Base-by-base conservation (phyloP, 176 grass and related monocot species). In the Aegilops sharonensis region DNA sequence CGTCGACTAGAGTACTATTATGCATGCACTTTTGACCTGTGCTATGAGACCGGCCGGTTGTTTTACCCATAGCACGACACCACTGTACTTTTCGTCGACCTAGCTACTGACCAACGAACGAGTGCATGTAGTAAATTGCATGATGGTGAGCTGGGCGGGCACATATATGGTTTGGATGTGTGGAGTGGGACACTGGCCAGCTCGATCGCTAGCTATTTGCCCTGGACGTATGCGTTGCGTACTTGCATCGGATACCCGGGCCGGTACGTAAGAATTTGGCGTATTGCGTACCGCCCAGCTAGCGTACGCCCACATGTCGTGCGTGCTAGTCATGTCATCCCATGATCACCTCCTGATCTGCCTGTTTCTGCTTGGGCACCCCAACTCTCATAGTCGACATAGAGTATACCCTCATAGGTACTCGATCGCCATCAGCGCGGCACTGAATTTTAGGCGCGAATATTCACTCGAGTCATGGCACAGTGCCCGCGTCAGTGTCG, bases 121-220 rank as follows among this genome's bases (percentile, higher is more conserved):
- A 54, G 50, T 48, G 45, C 45, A 54, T 59, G 56, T 1, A 59
- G 18, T 59, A 21, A 59, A 59, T 59, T 0, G 24, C 79, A 67
- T 81, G 79, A 50, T 81, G 40, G 63, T 68, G 40, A 21, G 9
- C 24, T 59, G 18, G 56, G 54, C 21, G 62, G 78, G 65, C 62
- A 20, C 62, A 29, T n/a, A 27, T 32, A 14, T 2, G 73, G 25
- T 50, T 1, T 11, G 73, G 40, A 11, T 52, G 64, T 23, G 54
- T 57, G 56, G 36, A 39, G 36, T 8, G 36, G 36, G 27, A 37
- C 36, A 37, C 36, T 37, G 6, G 15, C 21, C 56, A 59, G 56
- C 64, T 47, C 61, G 79, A 81, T 40, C 12, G 79, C 79, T 27
- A 52, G 20, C 18, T 59, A 20, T 59, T 81, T 25, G 79, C 42